Evolutionary conservation across 768 basidiomycete genomes (phyloP), one percentile per base, ranked within the genome.

Genomic region (Lanmaoa rubissima): DNA sequence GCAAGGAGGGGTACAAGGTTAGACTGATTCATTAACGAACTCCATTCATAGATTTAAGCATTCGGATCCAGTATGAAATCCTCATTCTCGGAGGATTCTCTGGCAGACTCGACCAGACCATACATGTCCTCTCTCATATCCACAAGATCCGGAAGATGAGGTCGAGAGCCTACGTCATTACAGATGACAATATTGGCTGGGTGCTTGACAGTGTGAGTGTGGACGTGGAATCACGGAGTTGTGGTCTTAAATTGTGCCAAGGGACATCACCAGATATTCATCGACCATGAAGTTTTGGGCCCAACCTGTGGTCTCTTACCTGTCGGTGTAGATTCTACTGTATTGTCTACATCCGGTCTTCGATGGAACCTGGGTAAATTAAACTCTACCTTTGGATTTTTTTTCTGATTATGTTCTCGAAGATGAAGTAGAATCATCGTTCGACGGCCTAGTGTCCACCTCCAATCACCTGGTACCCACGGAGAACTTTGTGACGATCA

Each of bases 241-340:
- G 5, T n/a, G 9, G 3, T 44, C 28, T 28, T 57, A 44, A 59
- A 32, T 16, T 17, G 8, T 39, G 28, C 43, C 42, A 46, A 97
- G 94, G 96, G 96, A 19, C 83, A 87, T 65, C 96, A 98, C 68
- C 67, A 72, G 5, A 90, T 99, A 55, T 68, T 78, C 12, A 79
- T 98, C 43, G 86, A 95, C 64, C 89, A 92, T 61, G 64, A 72
- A 0, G 62, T 85, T 10, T 75, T 97, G 40, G 96, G 95, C 0
- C 83, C 84, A 49, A 98, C 95, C 0, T 99, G 97, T 68, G 97
- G 95, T 0, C 80, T 98, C n/a, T 81, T 99, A 11, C 97, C 97
- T 1, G 82, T 98, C 3, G 97, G 95, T 0, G 74, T 94, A 14
- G 86, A 86, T 31, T 80, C 78, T 5, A 88, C 94, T 0, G 71